Conservation (phyloP, 2,329 filamentous ascomycete species). For the Dactylellina haptotyla region DNA sequence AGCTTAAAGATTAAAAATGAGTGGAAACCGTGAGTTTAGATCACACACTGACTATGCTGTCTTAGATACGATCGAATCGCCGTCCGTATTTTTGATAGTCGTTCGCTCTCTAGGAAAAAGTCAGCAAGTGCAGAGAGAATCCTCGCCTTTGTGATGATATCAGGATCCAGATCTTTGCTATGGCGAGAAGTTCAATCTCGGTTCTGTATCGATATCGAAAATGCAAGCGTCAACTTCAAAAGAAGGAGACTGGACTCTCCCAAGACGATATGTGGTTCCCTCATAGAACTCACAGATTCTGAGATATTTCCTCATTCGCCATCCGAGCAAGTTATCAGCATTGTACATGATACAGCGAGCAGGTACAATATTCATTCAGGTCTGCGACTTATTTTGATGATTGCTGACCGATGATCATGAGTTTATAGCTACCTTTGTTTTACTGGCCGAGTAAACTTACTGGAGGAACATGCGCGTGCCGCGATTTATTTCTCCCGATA, state of each 20-base stretch:
- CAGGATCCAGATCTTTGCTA: neutral
- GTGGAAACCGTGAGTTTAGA: no score
- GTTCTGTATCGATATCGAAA: constrained; percentile 1
- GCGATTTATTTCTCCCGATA: neutral
- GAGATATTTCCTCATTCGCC: neutral
- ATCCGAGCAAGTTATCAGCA: neutral
- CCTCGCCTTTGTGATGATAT: neutral
- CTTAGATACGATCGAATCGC: constrained; percentile 8
- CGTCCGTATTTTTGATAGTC: neutral
- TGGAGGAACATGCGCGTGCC: neutral
- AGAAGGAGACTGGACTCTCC: neutral
- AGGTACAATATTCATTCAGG: no score
- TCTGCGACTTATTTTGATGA: neutral
- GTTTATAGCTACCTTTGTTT: neutral
- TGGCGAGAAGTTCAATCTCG: constrained; percentile 5
- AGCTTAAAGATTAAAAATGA: neutral
- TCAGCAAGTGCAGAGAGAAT: neutral
- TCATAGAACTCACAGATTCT: neutral
- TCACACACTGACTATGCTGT: no score
- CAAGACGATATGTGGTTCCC: neutral
- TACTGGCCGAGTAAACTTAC: neutral
- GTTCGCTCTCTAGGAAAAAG: neutral
- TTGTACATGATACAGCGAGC: neutral
- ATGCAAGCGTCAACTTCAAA: neutral
- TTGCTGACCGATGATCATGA: neutral